Percentiles rank a stretch among this genome's conserved stretches.
Evolutionary conservation across 2,329 filamentous ascomycete species (phyloP).

Genomic region (Fusarium sarcochroum): DNA sequence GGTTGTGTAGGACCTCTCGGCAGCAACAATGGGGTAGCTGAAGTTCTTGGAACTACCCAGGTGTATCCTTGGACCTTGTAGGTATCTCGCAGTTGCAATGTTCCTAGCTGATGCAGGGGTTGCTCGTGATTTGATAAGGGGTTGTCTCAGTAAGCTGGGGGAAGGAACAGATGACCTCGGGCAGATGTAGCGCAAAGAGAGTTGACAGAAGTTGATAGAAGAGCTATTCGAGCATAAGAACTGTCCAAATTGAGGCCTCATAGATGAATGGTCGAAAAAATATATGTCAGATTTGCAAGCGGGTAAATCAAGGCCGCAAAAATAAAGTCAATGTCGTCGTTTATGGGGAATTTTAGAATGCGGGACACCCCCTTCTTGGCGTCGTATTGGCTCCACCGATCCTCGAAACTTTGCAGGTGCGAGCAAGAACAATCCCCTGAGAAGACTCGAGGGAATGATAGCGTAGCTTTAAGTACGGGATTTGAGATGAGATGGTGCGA

Average conservation of each 20-base stretch:
- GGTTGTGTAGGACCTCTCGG: slow-evolving; percentile 23
- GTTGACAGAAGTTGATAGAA: slow-evolving; percentile 16
- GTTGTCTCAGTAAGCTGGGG: slow-evolving; percentile 26
- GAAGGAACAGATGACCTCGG: slow-evolving; percentile 31
- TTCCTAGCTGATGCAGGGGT: slow-evolving; percentile 26
- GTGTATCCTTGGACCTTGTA: background rate
- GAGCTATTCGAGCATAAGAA: slow-evolving; percentile 30
- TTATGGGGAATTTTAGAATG: slow-evolving; percentile 41
- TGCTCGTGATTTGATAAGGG: slow-evolving; percentile 31
- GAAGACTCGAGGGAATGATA: slow-evolving; percentile 5
- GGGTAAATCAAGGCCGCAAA: slow-evolving; percentile 38
- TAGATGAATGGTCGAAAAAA: slow-evolving; percentile 35
- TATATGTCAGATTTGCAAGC: slow-evolving; percentile 27
- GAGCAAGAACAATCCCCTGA: slow-evolving; percentile 10
- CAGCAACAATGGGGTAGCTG: slow-evolving; percentile 1
- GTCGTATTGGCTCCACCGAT: slow-evolving; percentile 39
- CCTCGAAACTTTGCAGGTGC: slow-evolving; percentile 15
- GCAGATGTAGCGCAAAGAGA: slow-evolving; percentile 22
- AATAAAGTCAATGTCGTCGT: slow-evolving; percentile 40
- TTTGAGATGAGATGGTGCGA: slow-evolving; percentile 26
- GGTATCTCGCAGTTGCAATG: slow-evolving; percentile 18
- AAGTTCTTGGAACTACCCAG: background rate
- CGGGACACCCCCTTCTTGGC: slow-evolving; percentile 41
- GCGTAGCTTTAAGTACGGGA: slow-evolving; percentile 19
- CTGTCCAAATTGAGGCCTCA: slow-evolving; percentile 43